Evolutionary conservation across 2,329 filamentous ascomycete genomes (phyloP), one percentile per base, ranked within the genome.

Genomic region (Ascomycota sp.): DNA sequence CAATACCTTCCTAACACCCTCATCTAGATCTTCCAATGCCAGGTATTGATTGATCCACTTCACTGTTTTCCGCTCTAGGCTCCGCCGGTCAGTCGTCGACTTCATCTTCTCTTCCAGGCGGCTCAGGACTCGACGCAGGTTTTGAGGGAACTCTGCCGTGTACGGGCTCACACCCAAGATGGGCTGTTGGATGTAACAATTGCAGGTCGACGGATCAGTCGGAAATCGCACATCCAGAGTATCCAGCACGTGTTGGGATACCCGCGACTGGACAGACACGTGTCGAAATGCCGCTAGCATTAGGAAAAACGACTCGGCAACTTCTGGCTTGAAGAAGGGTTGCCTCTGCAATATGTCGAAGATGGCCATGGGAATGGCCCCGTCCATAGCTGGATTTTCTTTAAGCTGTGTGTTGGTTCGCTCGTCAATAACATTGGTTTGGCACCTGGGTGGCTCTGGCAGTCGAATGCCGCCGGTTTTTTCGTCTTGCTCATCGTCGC

Each of bases 321-420:
- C 62, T 1, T 59, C 56, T 2, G 71, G 53, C 35, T 66, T 68
- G 47, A 75, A 71, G 38, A 78, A 72, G 30, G 77, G 67, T 42
- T 93, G 75, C 48, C 77, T 81, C 56, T 73, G 72, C 5, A 83
- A 75, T 15, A 81, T 71, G 43, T 93, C 82, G 45, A 93, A 94
- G 28, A 98, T 80, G 24, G 86, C 83, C 32, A 83, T 67, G 2
- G 89, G 85, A 40, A 98, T 93, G 11, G 82, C 89, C n/a, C 89
- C 89, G 35, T 78, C 80, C 37, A 94, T 63, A 8, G 82, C 82
- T 4, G 86, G 83, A 28, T 83, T 86, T 33, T 69, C 71, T 43
- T 76, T 61, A 37, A 92, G 56, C 31, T 59, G 57, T 38, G 53
- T 45, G 4, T 53, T 49, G 1, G 55, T 52, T 32, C 60, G 50